Conservation (phyloP, 2,329 filamentous ascomycete species). For the Pleurostoma richardsiae region DNA sequence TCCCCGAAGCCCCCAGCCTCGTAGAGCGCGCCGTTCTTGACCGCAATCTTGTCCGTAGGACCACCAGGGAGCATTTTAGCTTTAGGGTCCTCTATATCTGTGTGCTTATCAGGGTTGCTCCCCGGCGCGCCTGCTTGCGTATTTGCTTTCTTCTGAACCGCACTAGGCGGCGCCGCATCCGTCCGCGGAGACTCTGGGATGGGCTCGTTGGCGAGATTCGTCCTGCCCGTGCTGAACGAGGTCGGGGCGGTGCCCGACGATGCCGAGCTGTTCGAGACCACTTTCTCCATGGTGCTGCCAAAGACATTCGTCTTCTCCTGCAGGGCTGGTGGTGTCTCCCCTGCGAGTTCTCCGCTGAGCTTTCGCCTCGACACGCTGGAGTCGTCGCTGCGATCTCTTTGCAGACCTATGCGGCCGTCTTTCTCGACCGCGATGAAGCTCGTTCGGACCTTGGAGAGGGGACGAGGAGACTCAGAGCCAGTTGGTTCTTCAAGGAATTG, state of each 20-base stretch:
- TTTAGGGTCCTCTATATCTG: slow-evolving; percentile 30
- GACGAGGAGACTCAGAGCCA: slow-evolving; percentile 50
- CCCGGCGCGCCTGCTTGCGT: slow-evolving; percentile 20
- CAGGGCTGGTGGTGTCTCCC: slow-evolving; percentile 29
- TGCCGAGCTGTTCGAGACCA: neutral
- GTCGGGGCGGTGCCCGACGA: neutral
- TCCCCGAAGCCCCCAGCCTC: slow-evolving; percentile 4
- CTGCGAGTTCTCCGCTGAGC: slow-evolving; percentile 30
- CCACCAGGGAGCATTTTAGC: slow-evolving; percentile 23
- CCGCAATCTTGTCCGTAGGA: slow-evolving; percentile 11
- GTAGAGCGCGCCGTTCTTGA: neutral
- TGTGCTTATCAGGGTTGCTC: slow-evolving; percentile 32
- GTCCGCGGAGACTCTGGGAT: neutral
- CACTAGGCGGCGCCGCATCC: neutral
- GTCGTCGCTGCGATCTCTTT: slow-evolving; percentile 36
- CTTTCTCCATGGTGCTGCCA: neutral
- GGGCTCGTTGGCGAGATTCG: neutral
- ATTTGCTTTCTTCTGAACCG: neutral
- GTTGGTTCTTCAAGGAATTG: slow-evolving; percentile 21
- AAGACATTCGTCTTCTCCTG: slow-evolving; percentile 24
- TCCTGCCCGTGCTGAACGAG: neutral
- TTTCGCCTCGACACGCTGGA: slow-evolving; percentile 30
- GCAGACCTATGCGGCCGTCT: slow-evolving; percentile 51
- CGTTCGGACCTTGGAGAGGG: slow-evolving; percentile 69
- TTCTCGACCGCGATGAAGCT: slow-evolving; percentile 72